A percentile compares a stretch with the other conserved stretches of the same genome.
Evolutionary conservation across 2,329 filamentous ascomycete genomes (phyloP).

Genomic region (Thelonectria discophora): DNA sequence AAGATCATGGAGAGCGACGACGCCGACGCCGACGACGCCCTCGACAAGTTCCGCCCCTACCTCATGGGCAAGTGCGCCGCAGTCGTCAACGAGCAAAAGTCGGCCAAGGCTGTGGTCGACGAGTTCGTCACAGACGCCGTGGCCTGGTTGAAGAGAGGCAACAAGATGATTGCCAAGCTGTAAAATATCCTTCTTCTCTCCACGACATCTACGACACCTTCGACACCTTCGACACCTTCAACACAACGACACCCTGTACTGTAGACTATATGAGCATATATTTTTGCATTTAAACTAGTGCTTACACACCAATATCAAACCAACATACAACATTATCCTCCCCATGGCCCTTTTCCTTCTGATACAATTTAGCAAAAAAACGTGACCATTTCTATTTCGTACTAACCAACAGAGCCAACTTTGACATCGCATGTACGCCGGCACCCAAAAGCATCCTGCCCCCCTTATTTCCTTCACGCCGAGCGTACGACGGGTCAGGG

Average conservation of each 20-base stretch:
- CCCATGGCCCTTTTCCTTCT: neutral
- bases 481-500: slow-evolving; percentile 27
- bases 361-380: slow-evolving; percentile 21
- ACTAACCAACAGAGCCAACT: slow-evolving; percentile 45
- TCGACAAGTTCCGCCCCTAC: slow-evolving; percentile 91
- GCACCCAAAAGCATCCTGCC: slow-evolving; percentile 40
- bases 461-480: slow-evolving; percentile 33
- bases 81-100: slow-evolving; percentile 91
- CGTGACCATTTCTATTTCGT: slow-evolving; percentile 45
- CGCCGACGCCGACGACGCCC: slow-evolving; percentile 77
- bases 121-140: slow-evolving; percentile 90
- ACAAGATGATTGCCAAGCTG: slow-evolving; percentile 75
- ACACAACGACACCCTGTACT: slow-evolving; percentile 24
- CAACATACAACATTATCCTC: slow-evolving; percentile 20
- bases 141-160: slow-evolving; percentile 72
- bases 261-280: slow-evolving; percentile 40
- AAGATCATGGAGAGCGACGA: slow-evolving; percentile 73
- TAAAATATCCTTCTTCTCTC: slow-evolving; percentile 51
- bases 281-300: slow-evolving; percentile 18
- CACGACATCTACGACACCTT: too few species aligned
- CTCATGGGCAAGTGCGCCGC: slow-evolving; percentile 98
- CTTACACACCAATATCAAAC: slow-evolving; percentile 17
- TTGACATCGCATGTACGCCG: slow-evolving; percentile 46
- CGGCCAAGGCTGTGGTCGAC: slow-evolving; percentile 90
- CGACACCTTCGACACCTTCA: slow-evolving; percentile 20